Evolutionary conservation across 1,284 basidiomycete species (phyloP).

Genomic region (Peniophora sp.): DNA sequence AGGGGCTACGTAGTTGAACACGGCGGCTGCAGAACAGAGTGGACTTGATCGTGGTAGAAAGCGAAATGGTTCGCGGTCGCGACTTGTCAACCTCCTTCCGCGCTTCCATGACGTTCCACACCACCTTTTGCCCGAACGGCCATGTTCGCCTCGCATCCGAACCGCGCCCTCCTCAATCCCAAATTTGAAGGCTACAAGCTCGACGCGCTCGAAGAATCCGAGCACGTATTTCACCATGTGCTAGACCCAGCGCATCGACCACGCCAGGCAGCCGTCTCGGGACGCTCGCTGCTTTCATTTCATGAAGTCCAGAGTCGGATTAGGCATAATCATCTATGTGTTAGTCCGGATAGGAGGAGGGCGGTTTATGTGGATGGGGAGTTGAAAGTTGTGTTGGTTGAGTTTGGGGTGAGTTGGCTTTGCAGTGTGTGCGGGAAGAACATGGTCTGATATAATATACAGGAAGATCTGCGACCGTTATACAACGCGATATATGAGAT

Average conservation of each 20-base stretch:
- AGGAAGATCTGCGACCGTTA: slow-evolving; percentile 45
- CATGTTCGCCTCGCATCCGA: slow-evolving; percentile 25
- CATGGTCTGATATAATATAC: slow-evolving; percentile 20
- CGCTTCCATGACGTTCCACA: too few species aligned
- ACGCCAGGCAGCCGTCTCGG: slow-evolving; percentile 56
- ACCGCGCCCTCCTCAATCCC: slow-evolving; percentile 57
- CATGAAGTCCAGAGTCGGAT: slow-evolving; percentile 81
- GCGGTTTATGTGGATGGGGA: slow-evolving; percentile 69
- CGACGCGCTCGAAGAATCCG: slow-evolving; percentile 47
- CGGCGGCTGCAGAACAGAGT: too few species aligned
- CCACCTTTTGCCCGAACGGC: neutral
- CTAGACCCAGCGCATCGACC: slow-evolving; percentile 36
- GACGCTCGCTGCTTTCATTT: slow-evolving; percentile 56
- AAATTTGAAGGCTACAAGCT: slow-evolving; percentile 84
- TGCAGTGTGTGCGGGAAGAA: neutral
- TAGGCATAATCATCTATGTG: slow-evolving; percentile 74
- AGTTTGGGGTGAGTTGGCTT: slow-evolving; percentile 43
- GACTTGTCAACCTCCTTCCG: too few species aligned
- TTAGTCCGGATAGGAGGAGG: slow-evolving; percentile 36
- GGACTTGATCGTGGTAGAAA: too few species aligned
- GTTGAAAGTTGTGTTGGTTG: slow-evolving; percentile 56
- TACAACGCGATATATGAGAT: slow-evolving; percentile 56
- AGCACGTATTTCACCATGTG: slow-evolving; percentile 40
- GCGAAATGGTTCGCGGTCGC: too few species aligned
- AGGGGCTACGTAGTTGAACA: too few species aligned